Evolutionary conservation across 176 grass and related monocot genomes (phyloP), one percentile per base, ranked within the genome.

Genomic region (Stipa capillata): DNA sequence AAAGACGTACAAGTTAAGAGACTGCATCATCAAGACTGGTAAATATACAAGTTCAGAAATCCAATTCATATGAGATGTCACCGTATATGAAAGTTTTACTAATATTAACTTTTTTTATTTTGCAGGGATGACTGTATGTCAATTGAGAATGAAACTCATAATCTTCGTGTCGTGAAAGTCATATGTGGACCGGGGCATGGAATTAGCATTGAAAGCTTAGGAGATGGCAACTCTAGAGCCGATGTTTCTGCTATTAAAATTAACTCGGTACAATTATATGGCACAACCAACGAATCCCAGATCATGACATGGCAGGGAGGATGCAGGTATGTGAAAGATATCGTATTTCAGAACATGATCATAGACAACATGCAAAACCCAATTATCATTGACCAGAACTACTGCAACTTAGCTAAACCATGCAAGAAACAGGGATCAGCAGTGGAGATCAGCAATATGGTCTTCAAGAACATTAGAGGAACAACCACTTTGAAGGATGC

Each of bases 231-330:
- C 41, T 86, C 82, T 0, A 32, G 40, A 47, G 91, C 43, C 0
- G 28, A 83, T 11, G 91, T 94, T n/a, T 88, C 85, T 0, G 10
- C 73, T 20, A 77, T 94, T 15, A 84, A 41, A 17, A 65, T 94
- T 13, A 88, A 94, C 33, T 34, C 11, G 0, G 79, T 77, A 20
- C 79, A 54, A 29, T 10, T 94, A 2, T n/a, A 39, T 21, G 82
- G 91, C 1, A 88, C 91, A 0, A 72, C 79, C 17, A 94, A 94
- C 3, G 91, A 88, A 33, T 88, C 78, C 12, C 51, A 88, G 11
- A 94, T 91, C 74, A 94, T 91, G 63, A 91, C 91, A 1, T 84
- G 84, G 64, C 88, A 83, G 12, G 90, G 90, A 42, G 86, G 90
- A 13, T 79, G 69, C 1, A 86, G 90, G 0, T 89, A 76, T 8